Evolutionary conservation across 805 yeast genomes (phyloP), one percentile per base, ranked within the genome.

Genomic region (Candida xiaguanensis): DNA sequence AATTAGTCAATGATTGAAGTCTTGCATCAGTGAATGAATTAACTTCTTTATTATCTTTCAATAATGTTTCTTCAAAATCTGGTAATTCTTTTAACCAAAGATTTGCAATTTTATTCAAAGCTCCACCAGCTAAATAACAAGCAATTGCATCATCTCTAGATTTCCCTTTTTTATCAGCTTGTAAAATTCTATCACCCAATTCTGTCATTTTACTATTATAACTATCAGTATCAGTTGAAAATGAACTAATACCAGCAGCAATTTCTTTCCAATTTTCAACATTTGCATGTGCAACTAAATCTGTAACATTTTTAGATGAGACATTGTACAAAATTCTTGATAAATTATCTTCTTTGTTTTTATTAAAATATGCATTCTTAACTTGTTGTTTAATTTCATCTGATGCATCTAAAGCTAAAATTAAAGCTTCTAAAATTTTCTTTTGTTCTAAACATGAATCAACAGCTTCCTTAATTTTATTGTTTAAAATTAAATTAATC

Each of bases 41-140:
- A 29, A 75, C 58, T 27, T 67, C 59, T 8, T 65, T 61, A 22
- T 46, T 42, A 47, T 78, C 82, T 34, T 72, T 63, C 52, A 84
- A 66, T 40, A 70, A 63, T 24, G 51, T 52, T 4, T 51, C 41
- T 52, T 77, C 80, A 43, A 62, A 58, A 3, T 47, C 63, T 7
- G 68, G 61, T 38, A 76, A 55, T 60, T 93, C 99, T 19, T 77
- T 68, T 38, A 86, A 73, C 99, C 99, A 93, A 46, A 93, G 76
- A 9, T 68, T 59, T 4, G 95, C 77, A 34, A 88, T 81, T 53
- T 82, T 85, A 45, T 84, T 95, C 38, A 89, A 69, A 3, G 93
- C 81, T 31, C 80, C 76, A 22, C 96, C 96, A 15, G 88, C 85
- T 47, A 88, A 69, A 58, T 82, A 93, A 47, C 89, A 80, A 24